A percentile compares a stretch with the other conserved stretches of the same genome.
phyloP scores from a whole-genome alignment of 192 early-diverging fungal species.

The Podila epigama region DNA sequence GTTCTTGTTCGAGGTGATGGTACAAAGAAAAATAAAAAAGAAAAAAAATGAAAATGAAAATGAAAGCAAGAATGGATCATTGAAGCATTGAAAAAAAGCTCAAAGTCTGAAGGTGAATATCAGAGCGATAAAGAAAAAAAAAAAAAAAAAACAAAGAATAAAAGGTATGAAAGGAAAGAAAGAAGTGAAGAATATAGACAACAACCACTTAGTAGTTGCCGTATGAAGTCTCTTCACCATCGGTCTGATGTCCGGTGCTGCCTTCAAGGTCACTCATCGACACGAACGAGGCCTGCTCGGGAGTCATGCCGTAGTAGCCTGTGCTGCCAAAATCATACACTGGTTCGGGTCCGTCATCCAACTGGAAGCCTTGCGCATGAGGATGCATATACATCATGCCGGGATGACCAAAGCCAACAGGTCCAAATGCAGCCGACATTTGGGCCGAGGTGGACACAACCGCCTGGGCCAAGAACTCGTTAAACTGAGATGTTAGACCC shows the following conservation, averaged over 20 bases:
- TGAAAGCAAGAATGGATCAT: too few species aligned
- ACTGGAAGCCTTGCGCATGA: conserved; percentile 18
- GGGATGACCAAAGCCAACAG: conserved; percentile 11
- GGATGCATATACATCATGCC: conserved; percentile 33
- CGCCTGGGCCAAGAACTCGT: conserved; percentile 45
- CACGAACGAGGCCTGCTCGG: conserved; percentile 53
- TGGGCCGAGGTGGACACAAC: conserved; percentile 34
- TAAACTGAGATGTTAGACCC: conserved; percentile 49
- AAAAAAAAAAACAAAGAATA: too few species aligned
- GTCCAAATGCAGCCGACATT: conserved; percentile 13
- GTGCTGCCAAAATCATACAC: conserved; percentile 3
- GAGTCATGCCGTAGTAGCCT: conserved; percentile 46
- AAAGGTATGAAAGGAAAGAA: background rate
- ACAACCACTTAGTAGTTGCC: conserved; percentile 27
- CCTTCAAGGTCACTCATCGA: conserved; percentile 51
- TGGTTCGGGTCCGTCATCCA: conserved; percentile 29
- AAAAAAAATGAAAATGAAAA: background rate
- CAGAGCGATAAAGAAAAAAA: too few species aligned
- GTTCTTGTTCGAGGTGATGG: background rate
- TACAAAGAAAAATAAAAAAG: background rate
- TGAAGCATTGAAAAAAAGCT: too few species aligned
- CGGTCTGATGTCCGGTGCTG: conserved; percentile 45
- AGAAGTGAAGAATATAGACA: background rate
- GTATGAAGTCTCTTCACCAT: conserved; percentile 44
- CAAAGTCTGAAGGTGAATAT: too few species aligned